Base-by-base conservation (phyloP, 2,329 filamentous ascomycete genomes). In the Chaetomium sp. region DNA sequence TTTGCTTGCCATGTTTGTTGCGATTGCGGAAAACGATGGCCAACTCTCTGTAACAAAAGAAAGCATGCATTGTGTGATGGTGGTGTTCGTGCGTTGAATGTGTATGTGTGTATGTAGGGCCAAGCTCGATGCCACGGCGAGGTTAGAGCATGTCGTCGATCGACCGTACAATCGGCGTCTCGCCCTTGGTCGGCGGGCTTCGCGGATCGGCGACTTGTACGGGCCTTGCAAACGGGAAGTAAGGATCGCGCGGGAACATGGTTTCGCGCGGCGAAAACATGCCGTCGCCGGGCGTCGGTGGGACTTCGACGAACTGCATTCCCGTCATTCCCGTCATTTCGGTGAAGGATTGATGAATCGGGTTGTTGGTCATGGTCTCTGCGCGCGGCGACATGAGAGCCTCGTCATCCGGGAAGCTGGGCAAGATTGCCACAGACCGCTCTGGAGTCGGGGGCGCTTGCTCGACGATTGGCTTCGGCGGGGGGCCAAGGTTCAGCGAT, bases 161-260 rank as follows among this genome's bases (percentile, higher is more conserved):
- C 65, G 89, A 93, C 63, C 90, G 83, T 59, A 88, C 86, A 66
- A 94, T 93, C 3, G 90, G 89, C 64, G 86, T 87, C 74, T 90
- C 89, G 47, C 90, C 90, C 72, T 85, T 86, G 13, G 89, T 90
- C 0, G 90, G 88, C 19, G 90, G 90, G 74, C 90, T 93, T 70
- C 91, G 80, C 16, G 91, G 91, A 73, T 93, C 90, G 16, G 80
- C 81, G 12, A 80, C 77, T 66, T 84, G 81, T 2, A 78, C 71
- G 12, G 83, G 84, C 45, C 81, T 79, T 53, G 79, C 81, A 68
- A 86, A 85, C 2, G 82, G 78, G 55, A 76, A 79, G 63, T 84
- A 82, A 0, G 82, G 79, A 67, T 87, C 81, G 29, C 83, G 78
- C 4, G 85, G 82, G 63, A 88, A 86, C 72, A 80, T 78, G 8